A percentile compares a stretch with the other conserved stretches of the same genome.
Evolutionary conservation across 2,329 filamentous ascomycete species (phyloP).

Genomic region (Calcarisporium arbuscula): DNA sequence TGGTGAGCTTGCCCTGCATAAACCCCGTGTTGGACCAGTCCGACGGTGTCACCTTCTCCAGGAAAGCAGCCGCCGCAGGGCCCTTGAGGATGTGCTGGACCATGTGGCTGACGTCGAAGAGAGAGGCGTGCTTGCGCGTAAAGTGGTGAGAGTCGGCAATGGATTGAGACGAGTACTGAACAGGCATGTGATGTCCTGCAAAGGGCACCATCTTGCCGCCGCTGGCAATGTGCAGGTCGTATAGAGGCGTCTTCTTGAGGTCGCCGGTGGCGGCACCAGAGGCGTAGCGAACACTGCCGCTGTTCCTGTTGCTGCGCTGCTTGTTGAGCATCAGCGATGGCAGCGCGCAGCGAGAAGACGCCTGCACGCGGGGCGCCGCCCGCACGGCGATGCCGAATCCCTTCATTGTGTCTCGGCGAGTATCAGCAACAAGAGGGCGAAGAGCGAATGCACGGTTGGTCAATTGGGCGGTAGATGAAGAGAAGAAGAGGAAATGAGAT

Average conservation of each 20-base stretch:
- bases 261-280: constrained; percentile 21
- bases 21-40: constrained; percentile 56
- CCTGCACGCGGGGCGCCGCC: constrained; percentile 21
- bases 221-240: constrained; percentile 69
- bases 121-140: constrained; percentile 78
- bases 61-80: constrained; percentile 70
- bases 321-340: constrained; percentile 5
- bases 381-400: constrained; percentile 22
- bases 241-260: constrained; percentile 63
- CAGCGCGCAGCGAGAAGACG: constrained; percentile 12
- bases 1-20: constrained; percentile 76
- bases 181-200: constrained; percentile 86
- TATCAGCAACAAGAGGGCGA: constrained; percentile 5
- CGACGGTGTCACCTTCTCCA: constrained; percentile 78
- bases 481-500: constrained; percentile 7
- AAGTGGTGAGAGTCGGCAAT: constrained; percentile 83
- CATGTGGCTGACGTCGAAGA: constrained; percentile 98
- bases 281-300: constrained; percentile 19
- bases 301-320: constrained; percentile 7
- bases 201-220: constrained; percentile 97
- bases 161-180: constrained; percentile 74
- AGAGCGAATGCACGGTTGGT: constrained; percentile 5
- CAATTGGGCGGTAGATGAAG: constrained; percentile 12
- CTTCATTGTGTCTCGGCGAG: constrained; percentile 24
- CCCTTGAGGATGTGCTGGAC: constrained; percentile 83